Evolutionary conservation across 345 rosid species (phyloP).

Genomic region (Reutealis trisperma): DNA sequence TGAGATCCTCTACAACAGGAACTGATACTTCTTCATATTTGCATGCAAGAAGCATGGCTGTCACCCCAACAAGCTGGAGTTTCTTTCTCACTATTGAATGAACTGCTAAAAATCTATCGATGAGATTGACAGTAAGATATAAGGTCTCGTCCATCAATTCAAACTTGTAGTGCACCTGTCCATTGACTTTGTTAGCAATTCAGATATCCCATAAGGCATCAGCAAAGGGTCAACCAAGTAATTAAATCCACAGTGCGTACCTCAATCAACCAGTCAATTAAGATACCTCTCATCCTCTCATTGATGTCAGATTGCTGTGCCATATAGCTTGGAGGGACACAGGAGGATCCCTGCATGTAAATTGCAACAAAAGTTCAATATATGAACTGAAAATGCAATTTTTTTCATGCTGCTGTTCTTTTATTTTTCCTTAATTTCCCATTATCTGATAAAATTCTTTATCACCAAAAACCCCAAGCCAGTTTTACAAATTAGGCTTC

Average conservation of each 20-base stretch:
- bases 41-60: constrained; percentile 97
- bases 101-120: constrained; percentile 79
- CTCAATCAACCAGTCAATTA: constrained; percentile 95
- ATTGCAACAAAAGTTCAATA: constrained; percentile 9
- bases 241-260: constrained; percentile 30
- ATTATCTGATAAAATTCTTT: neutral
- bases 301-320: constrained; percentile 70
- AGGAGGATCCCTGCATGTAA: constrained; percentile 50
- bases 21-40: constrained; percentile 97
- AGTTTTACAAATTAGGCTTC: neutral
- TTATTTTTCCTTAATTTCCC: neutral
- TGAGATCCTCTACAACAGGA: constrained; percentile 93
- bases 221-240: neutral
- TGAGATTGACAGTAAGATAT: constrained; percentile 85
- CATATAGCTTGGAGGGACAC: constrained; percentile 70
- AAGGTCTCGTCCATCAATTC: constrained; percentile 96
- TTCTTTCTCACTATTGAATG: constrained; percentile 77
- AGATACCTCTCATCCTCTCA: constrained; percentile 91
- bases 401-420: no score
- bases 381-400: neutral
- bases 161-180: constrained; percentile 98
- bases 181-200: constrained; percentile 14
- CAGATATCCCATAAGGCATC: neutral
- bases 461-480: neutral
- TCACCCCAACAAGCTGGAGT: constrained; percentile 92